Evolutionary conservation across 805 yeast species (phyloP), one percentile per base, ranked within the genome.

Genomic region (Nakazawaea ishiwadae): DNA sequence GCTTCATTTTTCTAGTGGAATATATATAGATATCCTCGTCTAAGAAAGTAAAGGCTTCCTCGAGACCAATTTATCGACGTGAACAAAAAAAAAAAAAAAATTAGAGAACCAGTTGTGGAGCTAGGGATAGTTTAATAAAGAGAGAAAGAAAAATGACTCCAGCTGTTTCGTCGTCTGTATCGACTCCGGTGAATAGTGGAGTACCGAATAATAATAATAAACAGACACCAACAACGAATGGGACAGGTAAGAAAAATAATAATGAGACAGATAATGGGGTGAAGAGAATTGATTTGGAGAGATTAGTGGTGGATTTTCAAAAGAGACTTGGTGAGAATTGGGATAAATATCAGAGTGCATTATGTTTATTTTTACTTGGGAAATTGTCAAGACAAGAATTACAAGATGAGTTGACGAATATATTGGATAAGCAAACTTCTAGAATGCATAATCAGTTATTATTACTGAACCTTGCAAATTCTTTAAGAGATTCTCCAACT

Each of bases 401-500:
- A 42, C 76, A 78, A 46, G 64, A 68, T 11, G 79, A 69, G 36
- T 68, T 87, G 24, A 67, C 68, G 33, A 73, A 73, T n/a, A 66
- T 85, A 20, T 66, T 89, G 39, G 72, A 69, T 39, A 59, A 57
- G 20, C 62, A 63, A 16, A 66, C 79, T 37, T 56, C 76, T 29
- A 68, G 79, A 42, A 73, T 81, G 67, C 99, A 93, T 62, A 91
- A 91, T 62, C 88, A 85, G 55, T 68, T 91, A 34, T 63, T 91
- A 33, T 67, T 91, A 42, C 79, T 95, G 12, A 83, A 87, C 55
- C 68, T 90, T 48, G 89, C 96, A 18, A 91, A 90, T 60, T 76
- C 96, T 4, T 67, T 87, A 42, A 73, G 87, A 44, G 93, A 84
- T 47, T 78, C 81, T 15, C 88, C 93, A 0, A 66, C 72, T 5